Conservation (phyloP, 495 filamentous ascomycete species). For the Tuber umbilicatum region DNA sequence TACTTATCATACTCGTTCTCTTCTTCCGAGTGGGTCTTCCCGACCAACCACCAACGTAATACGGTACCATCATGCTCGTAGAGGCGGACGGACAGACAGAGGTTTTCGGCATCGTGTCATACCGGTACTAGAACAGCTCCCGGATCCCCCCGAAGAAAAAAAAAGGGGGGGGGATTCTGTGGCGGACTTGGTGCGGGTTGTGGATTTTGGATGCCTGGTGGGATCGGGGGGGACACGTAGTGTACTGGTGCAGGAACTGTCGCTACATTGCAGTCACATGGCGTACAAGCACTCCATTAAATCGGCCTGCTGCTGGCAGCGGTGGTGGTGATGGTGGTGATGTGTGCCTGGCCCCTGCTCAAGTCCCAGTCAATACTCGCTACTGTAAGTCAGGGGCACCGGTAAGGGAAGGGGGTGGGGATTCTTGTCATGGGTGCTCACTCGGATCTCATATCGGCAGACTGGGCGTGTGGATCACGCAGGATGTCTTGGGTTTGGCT, state of each 20-base stretch:
- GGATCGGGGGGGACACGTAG: background rate
- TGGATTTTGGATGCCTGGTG: background rate
- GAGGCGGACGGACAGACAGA: background rate
- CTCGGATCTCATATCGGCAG: background rate
- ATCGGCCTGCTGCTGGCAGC: background rate
- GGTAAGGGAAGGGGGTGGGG: background rate
- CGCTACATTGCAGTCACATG: background rate
- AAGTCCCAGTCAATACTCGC: background rate
- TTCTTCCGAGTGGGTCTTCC: background rate
- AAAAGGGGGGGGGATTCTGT: background rate
- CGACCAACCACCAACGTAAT: background rate
- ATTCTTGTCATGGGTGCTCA: background rate
- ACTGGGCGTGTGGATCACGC: background rate
- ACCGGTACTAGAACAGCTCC: background rate
- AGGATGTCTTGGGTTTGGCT: background rate
- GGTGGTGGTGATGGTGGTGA: background rate
- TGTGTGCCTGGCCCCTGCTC: background rate
- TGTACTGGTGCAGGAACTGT: background rate
- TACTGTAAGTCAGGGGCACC: background rate
- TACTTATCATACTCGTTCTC: background rate
- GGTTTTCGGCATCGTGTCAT: background rate
- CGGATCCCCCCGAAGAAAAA: background rate
- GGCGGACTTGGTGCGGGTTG: background rate
- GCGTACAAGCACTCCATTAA: background rate
- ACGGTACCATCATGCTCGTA: background rate